Evolutionary conservation across 495 filamentous ascomycete genomes (phyloP).

Genomic region (Neurospora sp.): DNA sequence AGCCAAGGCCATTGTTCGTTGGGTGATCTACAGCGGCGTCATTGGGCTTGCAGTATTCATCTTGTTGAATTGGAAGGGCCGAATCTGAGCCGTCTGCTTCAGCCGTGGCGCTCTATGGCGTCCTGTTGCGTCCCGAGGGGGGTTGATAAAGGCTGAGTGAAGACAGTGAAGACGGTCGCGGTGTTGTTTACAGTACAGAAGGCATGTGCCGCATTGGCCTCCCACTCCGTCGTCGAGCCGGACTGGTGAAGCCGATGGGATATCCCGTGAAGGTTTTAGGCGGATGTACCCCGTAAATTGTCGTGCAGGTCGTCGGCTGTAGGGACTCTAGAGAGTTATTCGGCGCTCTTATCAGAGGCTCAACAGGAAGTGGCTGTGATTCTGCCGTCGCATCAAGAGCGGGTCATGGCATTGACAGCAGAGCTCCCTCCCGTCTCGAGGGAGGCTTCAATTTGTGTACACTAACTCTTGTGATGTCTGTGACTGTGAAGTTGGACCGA

Average conservation of each 20-base stretch:
- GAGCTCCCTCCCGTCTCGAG: neutral
- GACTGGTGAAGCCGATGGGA: neutral
- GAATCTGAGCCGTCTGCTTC: slow-evolving; percentile 13
- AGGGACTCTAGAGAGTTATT: neutral
- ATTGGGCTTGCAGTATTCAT: slow-evolving; percentile 3
- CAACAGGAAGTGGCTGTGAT: neutral
- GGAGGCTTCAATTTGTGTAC: neutral
- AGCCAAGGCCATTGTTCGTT: neutral
- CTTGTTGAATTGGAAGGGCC: slow-evolving; percentile 12
- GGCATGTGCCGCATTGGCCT: neutral
- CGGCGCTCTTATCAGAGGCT: neutral
- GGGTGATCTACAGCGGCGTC: neutral
- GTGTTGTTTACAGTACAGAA: neutral
- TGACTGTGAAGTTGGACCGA: neutral
- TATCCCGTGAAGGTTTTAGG: neutral
- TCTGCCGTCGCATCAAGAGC: neutral
- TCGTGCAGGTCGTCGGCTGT: neutral
- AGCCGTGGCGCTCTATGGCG: slow-evolving; percentile 9
- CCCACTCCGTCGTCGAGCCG: neutral
- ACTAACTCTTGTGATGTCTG: slow-evolving; percentile 7
- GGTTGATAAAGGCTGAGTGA: neutral
- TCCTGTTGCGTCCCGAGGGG: neutral
- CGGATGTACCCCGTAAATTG: neutral
- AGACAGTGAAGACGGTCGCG: neutral
- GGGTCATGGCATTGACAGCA: neutral